Conservation (phyloP, 2,329 filamentous ascomycete genomes). For the Tolypocladium tropicale region DNA sequence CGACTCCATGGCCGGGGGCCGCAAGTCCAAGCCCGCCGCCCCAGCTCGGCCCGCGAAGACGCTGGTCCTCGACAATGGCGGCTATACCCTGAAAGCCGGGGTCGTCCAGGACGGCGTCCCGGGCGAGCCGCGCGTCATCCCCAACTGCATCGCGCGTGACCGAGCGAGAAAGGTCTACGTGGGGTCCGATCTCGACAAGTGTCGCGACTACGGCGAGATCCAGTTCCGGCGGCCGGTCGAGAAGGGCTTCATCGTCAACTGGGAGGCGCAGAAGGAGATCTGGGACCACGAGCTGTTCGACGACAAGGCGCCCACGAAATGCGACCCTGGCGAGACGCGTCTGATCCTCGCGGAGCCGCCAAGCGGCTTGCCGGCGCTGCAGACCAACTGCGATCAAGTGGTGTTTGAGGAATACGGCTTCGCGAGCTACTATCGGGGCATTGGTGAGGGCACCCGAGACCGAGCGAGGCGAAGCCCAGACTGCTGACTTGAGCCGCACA, state of each 20-base stretch:
- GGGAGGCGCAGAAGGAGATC: slow-evolving; percentile 91
- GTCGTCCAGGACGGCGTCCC: slow-evolving; percentile 43
- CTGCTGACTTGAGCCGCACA: slow-evolving; percentile 19
- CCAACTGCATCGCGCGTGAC: slow-evolving; percentile 81
- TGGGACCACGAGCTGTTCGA: slow-evolving; percentile 88
- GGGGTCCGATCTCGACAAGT: slow-evolving; percentile 65
- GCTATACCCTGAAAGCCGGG: slow-evolving; percentile 83
- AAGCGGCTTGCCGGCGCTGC: slow-evolving; percentile 69
- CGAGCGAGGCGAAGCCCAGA: background rate
- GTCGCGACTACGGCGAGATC: slow-evolving; percentile 83
- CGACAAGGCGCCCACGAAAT: slow-evolving; percentile 52
- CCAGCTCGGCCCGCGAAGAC: slow-evolving; percentile 52
- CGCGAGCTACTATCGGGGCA: slow-evolving; percentile 67
- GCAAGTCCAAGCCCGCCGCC: slow-evolving; percentile 42
- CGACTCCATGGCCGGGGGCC: slow-evolving; percentile 30
- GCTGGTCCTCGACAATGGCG: slow-evolving; percentile 89
- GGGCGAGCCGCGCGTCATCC: slow-evolving; percentile 58
- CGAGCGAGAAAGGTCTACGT: slow-evolving; percentile 72
- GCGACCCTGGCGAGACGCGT: slow-evolving; percentile 72
- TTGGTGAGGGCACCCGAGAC: slow-evolving; percentile 37
- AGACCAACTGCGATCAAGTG: slow-evolving; percentile 89
- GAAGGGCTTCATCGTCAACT: slow-evolving; percentile 90
- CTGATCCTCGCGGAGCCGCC: slow-evolving; percentile 78
- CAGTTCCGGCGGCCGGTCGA: slow-evolving; percentile 83
- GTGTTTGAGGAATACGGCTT: slow-evolving; percentile 97